Evolutionary conservation across 768 basidiomycete genomes (phyloP), one percentile per base, ranked within the genome.

Genomic region (Termitomyces sp.): DNA sequence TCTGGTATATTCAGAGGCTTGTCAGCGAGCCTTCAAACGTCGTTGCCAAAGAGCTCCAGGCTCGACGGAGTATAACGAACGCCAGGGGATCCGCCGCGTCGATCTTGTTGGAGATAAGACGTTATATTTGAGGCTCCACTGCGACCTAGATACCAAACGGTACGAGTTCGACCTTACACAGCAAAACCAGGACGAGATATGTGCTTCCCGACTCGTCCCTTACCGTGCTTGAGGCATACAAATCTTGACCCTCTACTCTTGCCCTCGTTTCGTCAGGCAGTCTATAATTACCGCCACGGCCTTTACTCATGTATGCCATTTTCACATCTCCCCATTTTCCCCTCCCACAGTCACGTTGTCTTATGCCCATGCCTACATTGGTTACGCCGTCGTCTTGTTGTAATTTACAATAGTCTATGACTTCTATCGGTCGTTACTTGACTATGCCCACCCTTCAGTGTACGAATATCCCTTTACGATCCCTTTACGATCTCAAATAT

Each of bases 41-140:
- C 74, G 82, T 50, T 82, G 81, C 66, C 65, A 69, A 36, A 75
- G 80, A 51, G 71, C 72, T 33, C 75, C 76, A 1, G 77, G 77
- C 33, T 62, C 78, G 51, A 70, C 73, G 16, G 73, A 73, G 54
- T 74, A 69, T 55, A 79, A 78, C 58, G 74, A 76, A 61, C 68
- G 70, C 35, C 70, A 76, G 50, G 86, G 85, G 7, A 75, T 84
- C 70, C 74, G 78, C 55, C 78, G 86, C 18, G 78, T 86, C 50
- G 86, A 88, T 60, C 67, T 83, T 36, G 69, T 87, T 56, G 66
- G 74, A 26, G 81, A 82, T 9, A 79, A 69, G 56, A 79, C 82
- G 30, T 67, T 84, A 56, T 87, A 86, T 68, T 76, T 76, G 50
- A 83, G 82, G 33, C 64, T 87, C 77, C 49, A 60, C 18, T 40